Base-by-base conservation (phyloP, 306 rosid species). In the Lablab purpureus region DNA sequence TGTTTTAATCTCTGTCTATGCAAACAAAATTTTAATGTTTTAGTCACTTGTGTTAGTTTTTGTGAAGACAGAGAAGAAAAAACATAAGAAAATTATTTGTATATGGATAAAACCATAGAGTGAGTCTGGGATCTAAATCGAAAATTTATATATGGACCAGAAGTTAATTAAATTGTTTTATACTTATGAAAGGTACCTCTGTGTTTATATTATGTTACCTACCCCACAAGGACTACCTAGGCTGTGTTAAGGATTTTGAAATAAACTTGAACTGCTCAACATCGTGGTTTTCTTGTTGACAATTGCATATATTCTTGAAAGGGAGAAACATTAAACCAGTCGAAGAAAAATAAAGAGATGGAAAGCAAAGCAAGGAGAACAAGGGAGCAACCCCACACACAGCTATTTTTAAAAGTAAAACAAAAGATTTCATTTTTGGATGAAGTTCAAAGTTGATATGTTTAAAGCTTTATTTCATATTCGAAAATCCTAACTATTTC, bases 181-280 rank as follows among this genome's bases (percentile, higher is more conserved):
- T 8, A 6, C 40, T 34, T 34, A 32, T 32, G 6, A 32, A 7
- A 32, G 37, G 40, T 71, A 18, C 74, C 64, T 51, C 25, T 63
- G 6, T 32, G 79, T 71, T 71, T 52, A 14, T 77, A 21, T 59
- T 49, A n/a, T 54, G 25, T 75, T 34, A 43, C 45, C 18, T 67
- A 59, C 34, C 54, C 13, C 17, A 0, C n/a, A 55, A 18, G 60
- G 77, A 36, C 55, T 17, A 73, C 55, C 47, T 27, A 47, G 47
- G 43, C 78, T 56, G 22, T 72, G 84, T 49, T 6, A n/a, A 50
- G 86, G n/a, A 15, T n/a, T 55, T 41, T 43, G 37, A 12, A 49
- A 19, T 66, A 32, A 25, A 47, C 73, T 49, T 74, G 1, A n/a
- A 56, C 25, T 15, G 13, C 14, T 19, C 18, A 66, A 15, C 7